These are phyloP conservation scores for Teunomyces atbi DNA, from an alignment of 805 yeast species.

Conservation along the genomic window DNA sequence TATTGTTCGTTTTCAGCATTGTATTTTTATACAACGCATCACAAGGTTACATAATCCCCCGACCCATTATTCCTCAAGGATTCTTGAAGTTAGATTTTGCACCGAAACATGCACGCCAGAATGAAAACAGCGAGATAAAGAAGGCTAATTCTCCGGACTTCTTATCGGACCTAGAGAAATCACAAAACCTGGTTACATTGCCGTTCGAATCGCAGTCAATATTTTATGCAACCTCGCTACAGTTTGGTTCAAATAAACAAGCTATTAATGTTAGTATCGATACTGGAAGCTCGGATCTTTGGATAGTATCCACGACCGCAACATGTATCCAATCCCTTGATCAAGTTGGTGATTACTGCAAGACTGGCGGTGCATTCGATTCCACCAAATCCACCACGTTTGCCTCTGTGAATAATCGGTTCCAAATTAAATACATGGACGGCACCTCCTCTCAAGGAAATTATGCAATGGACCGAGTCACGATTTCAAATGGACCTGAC, in stretches of 20 bases:
- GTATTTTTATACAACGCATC: background rate
- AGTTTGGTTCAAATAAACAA: conserved; percentile 10
- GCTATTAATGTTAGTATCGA: conserved; percentile 8
- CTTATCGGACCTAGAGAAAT: background rate
- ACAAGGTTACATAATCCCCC: background rate
- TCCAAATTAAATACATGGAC: conserved; percentile 4
- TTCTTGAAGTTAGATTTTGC: background rate
- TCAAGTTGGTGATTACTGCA: background rate
- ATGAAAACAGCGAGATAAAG: background rate
- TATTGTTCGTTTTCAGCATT: background rate
- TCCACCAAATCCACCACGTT: conserved; percentile 5
- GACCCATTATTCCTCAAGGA: too few relatives aligned
- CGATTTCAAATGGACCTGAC: conserved; percentile 2
- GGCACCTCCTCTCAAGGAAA: conserved; percentile 7
- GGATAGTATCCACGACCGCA: conserved; percentile 8
- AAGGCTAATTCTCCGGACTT: background rate
- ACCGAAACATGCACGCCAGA: background rate
- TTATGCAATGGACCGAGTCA: conserved; percentile 8
- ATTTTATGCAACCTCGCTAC: background rate
- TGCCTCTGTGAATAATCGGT: background rate
- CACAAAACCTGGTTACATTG: background rate
- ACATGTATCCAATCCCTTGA: background rate
- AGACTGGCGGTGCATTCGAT: conserved; percentile 6
- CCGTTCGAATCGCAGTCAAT: background rate
- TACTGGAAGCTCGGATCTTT: conserved; percentile 11